Evolutionary conservation across 2,329 filamentous ascomycete species (phyloP), one percentile per base, ranked within the genome.

Genomic region (Apiospora saccharicola): DNA sequence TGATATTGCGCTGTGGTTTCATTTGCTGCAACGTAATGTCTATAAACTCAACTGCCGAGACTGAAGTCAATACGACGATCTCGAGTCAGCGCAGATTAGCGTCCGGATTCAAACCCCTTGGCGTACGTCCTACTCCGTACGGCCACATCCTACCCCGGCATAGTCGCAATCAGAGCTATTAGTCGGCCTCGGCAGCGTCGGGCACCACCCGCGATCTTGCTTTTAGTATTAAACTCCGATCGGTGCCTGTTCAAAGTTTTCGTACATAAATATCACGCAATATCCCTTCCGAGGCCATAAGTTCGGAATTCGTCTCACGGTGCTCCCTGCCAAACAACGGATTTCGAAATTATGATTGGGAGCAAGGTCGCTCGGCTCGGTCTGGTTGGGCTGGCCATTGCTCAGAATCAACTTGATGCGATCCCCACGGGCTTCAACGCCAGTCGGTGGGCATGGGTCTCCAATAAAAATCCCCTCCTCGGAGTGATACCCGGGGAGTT

Each of bases 391-490:
- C 37, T 68, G 41, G 67, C 43, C 22, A n/a, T 34, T 12, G 67
- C 67, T 3, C 67, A 68, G 16, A 34, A n/a, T 13, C 67, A 47
- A 12, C 67, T 68, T n/a, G 67, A 47, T 68, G 67, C 67, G 13
- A 68, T 68, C 13, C 67, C 67, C 30, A n/a, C 41, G 8, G 67
- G 67, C 14, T 68, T 68, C 37, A 68, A 68, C 37, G 67, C 24
- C 12, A 68, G 41, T n/a, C 67, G 41, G 1, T 68, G 67, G 67
- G 67, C 41, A 6, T 68, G 67, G 67, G 67, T 68, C 14, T 68
- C 67, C n/a, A 68, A 68, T 68, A 24, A 68, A 19, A 68, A 68
- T 3, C n/a, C 67, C 22, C 67, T 68, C 67, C n/a, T 68, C 24
- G 67, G 43, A 6, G 67, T 47, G 12, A 68, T 68, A 16, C 67